Base-by-base conservation (phyloP, 2,329 filamentous ascomycete genomes). In the Phaeosphaeriaceae sp. region DNA sequence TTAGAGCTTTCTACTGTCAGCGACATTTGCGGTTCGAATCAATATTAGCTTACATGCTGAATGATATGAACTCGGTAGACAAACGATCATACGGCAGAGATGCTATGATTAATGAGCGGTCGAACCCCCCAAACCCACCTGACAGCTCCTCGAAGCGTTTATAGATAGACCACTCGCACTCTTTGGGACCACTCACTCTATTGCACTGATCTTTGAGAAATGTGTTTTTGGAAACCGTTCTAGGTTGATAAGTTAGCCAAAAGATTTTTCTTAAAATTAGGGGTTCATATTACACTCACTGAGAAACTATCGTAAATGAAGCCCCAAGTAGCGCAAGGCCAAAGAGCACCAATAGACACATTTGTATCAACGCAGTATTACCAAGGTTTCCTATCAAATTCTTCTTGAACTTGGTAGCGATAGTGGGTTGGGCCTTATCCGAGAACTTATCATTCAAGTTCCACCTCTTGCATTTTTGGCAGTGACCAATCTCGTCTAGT, bases 371-470 rank as follows among this genome's bases (percentile, higher is more conserved):
- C 1, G 66, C 64, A 21, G 64, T 68, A 20, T 66, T 66, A 3
- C 65, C 66, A 4, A 70, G 51, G 37, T 66, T 70, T 1, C 58
- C 61, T 8, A 69, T 66, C 1, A 70, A 50, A 21, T 56, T 61
- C 32, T 63, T 63, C 50, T 71, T 70, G 44, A 65, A 46, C 35
- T 70, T 70, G 1, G 67, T 70, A 2, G 68, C 62, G 12, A 70
- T 61, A 2, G 61, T 65, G 1, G 65, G 64, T 45, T 68, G 67
- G 1, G 58, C 56, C 23, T 59, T 38, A 7, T 61, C 56, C 9
- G 55, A 49, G 9, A 59, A 51, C 28, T 58, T 63, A 48, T 67
- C 58, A 23, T 48, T 35, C 1, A 12, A 50, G 39, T 68, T 67
- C 46, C 52, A 64, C 30, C 63, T 68, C 20, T 60, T 65, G 45